Percentiles rank a stretch among this genome's conserved stretches.
These are phyloP conservation scores for Blepharisma stoltei DNA, from an alignment of 73 alveolate species.

Conservation along the genomic window DNA sequence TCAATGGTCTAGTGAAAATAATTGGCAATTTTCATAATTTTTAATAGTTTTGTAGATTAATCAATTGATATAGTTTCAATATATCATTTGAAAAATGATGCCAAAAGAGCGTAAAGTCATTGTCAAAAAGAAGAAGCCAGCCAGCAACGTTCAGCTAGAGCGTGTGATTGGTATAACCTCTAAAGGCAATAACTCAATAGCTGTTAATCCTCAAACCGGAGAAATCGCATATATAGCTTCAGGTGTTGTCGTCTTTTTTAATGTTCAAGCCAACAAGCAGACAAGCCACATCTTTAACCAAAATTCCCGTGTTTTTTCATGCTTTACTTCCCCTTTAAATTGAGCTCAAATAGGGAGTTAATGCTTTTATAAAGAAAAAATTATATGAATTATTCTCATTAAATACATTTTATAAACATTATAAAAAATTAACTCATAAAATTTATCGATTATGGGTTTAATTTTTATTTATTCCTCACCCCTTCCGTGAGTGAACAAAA, in stretches of 20 bases:
- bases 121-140: neutral
- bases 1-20: too few species aligned
- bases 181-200: conserved; percentile 37
- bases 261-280: conserved; percentile 55
- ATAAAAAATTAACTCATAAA: too few species aligned
- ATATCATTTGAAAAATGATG: neutral
- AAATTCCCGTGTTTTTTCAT: conserved; percentile 65
- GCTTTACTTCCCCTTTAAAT: conserved; percentile 57
- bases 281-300: conserved; percentile 36
- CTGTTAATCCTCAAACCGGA: conserved; percentile 52
- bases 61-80: too few species aligned
- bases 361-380: too few species aligned
- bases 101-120: neutral
- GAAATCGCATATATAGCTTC: conserved; percentile 58
- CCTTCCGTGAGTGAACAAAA: too few species aligned
- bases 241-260: conserved; percentile 38
- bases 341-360: conserved; percentile 67
- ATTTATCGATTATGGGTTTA: too few species aligned
- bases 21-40: too few species aligned
- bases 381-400: too few species aligned
- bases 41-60: too few species aligned
- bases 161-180: conserved; percentile 47
- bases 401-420: too few species aligned
- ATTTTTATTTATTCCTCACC: too few species aligned
- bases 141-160: conserved; percentile 36